These are phyloP conservation scores for Blastobotrys petasosporus DNA, from an alignment of 1,139 yeast genomes.

Conservation along the genomic window DNA sequence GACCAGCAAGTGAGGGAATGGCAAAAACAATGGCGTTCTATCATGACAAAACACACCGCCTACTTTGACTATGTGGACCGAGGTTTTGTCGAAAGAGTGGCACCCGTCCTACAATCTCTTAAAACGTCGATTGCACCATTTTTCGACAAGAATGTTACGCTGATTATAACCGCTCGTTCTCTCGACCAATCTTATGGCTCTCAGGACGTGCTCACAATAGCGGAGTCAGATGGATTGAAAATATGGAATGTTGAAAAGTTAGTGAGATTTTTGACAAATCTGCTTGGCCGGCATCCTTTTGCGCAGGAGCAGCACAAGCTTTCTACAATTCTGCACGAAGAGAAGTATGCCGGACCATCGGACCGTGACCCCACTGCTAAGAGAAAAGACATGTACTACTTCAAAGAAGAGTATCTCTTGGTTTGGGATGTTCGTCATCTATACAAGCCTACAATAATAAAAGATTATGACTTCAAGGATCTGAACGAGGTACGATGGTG, in stretches of 20 bases:
- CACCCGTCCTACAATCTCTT: constrained; percentile 32
- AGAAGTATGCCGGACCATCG: constrained; percentile 76
- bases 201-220: constrained; percentile 64
- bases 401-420: constrained; percentile 67
- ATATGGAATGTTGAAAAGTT: constrained; percentile 90
- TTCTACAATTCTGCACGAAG: constrained; percentile 70
- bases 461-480: constrained; percentile 61
- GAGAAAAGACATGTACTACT: constrained; percentile 79
- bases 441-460: constrained; percentile 72
- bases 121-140: constrained; percentile 54
- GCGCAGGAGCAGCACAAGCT: constrained; percentile 30
- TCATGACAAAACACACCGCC: constrained; percentile 66
- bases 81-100: constrained; percentile 45
- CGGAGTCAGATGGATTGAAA: constrained; percentile 55
- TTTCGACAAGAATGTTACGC: constrained; percentile 73
- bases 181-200: constrained; percentile 21
- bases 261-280: constrained; percentile 65
- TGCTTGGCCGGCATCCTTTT: constrained; percentile 33
- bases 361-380: constrained; percentile 85
- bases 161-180: constrained; percentile 51
- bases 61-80: constrained; percentile 73
- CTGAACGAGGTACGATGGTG: constrained; percentile 46
- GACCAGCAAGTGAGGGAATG: constrained; percentile 37
- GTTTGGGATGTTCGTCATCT: constrained; percentile 76
- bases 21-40: constrained; percentile 77